Percentiles rank a stretch among this genome's conserved stretches.
phyloP scores from a whole-genome alignment of 768 basidiomycete genomes.

The Trametes coccinea region DNA sequence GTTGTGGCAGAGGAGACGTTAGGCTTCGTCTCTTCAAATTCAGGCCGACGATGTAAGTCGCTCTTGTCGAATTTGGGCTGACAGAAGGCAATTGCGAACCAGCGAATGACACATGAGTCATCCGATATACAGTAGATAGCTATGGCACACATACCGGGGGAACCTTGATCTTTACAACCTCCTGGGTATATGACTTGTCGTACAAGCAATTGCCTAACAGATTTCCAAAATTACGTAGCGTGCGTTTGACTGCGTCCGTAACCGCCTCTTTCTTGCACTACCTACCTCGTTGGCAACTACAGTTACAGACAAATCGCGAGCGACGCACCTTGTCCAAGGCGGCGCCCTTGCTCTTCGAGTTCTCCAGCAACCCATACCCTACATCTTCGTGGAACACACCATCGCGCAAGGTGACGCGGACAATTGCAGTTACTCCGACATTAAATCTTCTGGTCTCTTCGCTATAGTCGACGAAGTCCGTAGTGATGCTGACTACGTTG shows the following conservation, averaged over 20 bases:
- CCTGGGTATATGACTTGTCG: slow-evolving; percentile 85
- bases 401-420: slow-evolving; percentile 85
- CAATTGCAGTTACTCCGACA: slow-evolving; percentile 80
- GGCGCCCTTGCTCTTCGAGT: slow-evolving; percentile 78
- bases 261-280: slow-evolving; percentile 99
- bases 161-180: slow-evolving; percentile 86
- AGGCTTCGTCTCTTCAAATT: slow-evolving; percentile 55
- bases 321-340: slow-evolving; percentile 89
- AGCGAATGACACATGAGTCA: background rate
- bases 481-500: slow-evolving; percentile 68
- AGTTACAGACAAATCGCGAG: background rate
- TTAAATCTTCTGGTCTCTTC: slow-evolving; percentile 65
- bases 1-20: slow-evolving; percentile 9
- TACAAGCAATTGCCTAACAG: slow-evolving; percentile 97
- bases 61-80: slow-evolving; percentile 69
- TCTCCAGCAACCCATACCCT: slow-evolving; percentile 87
- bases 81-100: background rate
- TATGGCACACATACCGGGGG: slow-evolving; percentile 60
- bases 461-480: slow-evolving; percentile 76
- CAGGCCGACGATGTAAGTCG: slow-evolving; percentile 70
- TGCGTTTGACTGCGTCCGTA: slow-evolving; percentile 91
- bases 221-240: slow-evolving; percentile 91
- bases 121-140: background rate
- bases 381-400: slow-evolving; percentile 93
- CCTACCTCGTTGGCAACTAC: background rate